A percentile compares a stretch with the other conserved stretches of the same genome.
Conservation (phyloP, 176 grass and related monocot species). For the Oryza punctata region DNA sequence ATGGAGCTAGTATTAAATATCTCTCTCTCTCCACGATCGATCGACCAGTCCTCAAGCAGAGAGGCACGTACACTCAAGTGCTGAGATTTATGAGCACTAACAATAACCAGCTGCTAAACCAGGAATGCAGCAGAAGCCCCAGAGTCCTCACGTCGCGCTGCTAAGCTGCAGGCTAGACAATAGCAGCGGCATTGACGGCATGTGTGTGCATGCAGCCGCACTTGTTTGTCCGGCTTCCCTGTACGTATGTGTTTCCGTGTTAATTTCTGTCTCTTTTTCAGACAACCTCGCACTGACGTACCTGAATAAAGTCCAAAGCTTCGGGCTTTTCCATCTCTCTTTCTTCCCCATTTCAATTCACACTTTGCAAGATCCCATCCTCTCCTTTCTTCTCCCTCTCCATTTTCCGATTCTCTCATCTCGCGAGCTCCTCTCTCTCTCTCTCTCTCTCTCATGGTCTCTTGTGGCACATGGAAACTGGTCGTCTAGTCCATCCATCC, state of each 20-base stretch:
- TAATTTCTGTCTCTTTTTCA: neutral
- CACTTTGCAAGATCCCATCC: conserved; percentile 9
- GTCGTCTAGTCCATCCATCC: neutral
- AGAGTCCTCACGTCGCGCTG: neutral
- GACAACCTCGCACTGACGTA: neutral
- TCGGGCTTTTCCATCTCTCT: neutral
- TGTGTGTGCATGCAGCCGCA: neutral
- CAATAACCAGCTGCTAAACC: neutral
- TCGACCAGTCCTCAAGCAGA: no score
- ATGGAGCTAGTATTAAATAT: neutral
- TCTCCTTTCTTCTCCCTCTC: neutral
- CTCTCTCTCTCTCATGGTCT: neutral
- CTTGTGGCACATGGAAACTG: conserved; percentile 7
- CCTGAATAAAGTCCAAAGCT: conserved; percentile 17
- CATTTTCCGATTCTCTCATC: neutral
- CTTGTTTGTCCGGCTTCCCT: neutral
- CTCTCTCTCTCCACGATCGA: no score
- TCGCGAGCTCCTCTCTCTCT: neutral
- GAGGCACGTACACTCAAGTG: neutral
- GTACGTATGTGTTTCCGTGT: neutral
- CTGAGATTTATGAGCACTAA: neutral
- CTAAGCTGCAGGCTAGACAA: neutral
- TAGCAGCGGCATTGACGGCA: neutral
- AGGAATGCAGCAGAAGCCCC: neutral
- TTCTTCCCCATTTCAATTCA: neutral